phyloP scores from a whole-genome alignment of 225 moss, liverwort and hornwort species.

The Pseudoscleropodium purum region DNA sequence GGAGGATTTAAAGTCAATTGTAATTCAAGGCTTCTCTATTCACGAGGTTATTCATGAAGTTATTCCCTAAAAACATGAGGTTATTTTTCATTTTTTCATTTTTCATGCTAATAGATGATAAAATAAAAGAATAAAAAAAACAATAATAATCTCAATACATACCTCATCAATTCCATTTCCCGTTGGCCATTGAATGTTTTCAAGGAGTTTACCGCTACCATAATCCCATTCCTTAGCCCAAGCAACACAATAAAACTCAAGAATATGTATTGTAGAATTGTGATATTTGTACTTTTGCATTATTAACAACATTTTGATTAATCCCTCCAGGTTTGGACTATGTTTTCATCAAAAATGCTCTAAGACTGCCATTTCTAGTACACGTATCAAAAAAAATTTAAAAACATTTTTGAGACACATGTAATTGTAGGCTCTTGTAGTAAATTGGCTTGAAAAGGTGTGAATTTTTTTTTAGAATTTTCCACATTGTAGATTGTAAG shows the following conservation, averaged over 20 bases:
- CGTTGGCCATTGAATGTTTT: slow-evolving; percentile 30
- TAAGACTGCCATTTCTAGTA: too few relatives aligned
- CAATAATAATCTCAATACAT: neutral
- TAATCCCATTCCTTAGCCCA: slow-evolving; percentile 73
- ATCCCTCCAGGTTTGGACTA: too few relatives aligned
- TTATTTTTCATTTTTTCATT: neutral
- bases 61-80: too few relatives aligned
- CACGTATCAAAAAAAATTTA: too few relatives aligned
- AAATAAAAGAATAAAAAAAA: neutral
- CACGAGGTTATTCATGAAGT: too few relatives aligned
- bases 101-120: neutral
- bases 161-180: slow-evolving; percentile 20
- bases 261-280: neutral
- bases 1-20: neutral
- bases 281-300: neutral
- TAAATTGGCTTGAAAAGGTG: too few relatives aligned
- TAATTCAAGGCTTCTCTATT: neutral
- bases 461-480: too few relatives aligned
- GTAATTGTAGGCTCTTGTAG: too few relatives aligned
- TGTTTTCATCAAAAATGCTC: too few relatives aligned
- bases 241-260: neutral
- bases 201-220: slow-evolving; percentile 46
- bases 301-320: neutral
- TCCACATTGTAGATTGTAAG: too few relatives aligned
- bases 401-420: too few relatives aligned